Conservation (phyloP, 2,329 filamentous ascomycete genomes). For the Pseudogymnoascus sp. region DNA sequence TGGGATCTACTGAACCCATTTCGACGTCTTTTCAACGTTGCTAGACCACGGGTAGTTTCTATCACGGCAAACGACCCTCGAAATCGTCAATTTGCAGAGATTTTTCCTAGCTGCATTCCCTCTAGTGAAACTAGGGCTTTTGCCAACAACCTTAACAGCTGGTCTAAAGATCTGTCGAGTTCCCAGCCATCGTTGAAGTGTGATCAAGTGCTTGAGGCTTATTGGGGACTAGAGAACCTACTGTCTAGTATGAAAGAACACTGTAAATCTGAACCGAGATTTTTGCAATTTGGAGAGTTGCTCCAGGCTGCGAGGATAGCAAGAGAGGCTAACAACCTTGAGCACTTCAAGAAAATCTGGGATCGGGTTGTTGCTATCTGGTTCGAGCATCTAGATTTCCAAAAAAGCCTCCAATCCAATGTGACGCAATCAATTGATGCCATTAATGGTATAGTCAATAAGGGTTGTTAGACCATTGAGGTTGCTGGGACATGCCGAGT, state of each 20-base stretch:
- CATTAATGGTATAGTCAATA: slow-evolving; percentile 10
- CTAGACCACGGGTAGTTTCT: slow-evolving; percentile 4
- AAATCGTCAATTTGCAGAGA: slow-evolving; percentile 3
- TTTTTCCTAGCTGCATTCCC: slow-evolving; percentile 5
- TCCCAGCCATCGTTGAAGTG: slow-evolving; percentile 4
- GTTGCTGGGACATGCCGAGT: not conserved
- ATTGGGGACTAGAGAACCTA: slow-evolving; percentile 16
- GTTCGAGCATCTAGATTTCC: slow-evolving; percentile 12
- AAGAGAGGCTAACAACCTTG: slow-evolving; percentile 11
- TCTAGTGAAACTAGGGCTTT: slow-evolving; percentile 5
- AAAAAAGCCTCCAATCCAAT: slow-evolving; percentile 8
- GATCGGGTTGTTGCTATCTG: slow-evolving; percentile 11
- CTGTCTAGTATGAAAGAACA: slow-evolving; percentile 12
- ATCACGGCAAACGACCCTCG: not conserved
- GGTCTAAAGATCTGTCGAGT: slow-evolving; percentile 12
- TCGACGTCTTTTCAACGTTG: slow-evolving; percentile 10
- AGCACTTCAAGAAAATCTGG: slow-evolving; percentile 10
- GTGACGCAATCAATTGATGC: slow-evolving; percentile 12
- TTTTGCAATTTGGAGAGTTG: slow-evolving; percentile 8
- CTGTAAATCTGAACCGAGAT: not conserved
- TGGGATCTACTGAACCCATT: slow-evolving; percentile 12
- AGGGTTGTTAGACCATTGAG: not conserved
- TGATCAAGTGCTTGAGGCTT: slow-evolving; percentile 13
- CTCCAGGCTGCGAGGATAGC: slow-evolving; percentile 12
- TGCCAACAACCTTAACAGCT: slow-evolving; percentile 2